These are phyloP conservation scores for Trametes sanguinea DNA, from an alignment of 768 basidiomycete genomes.

Conservation along the genomic window DNA sequence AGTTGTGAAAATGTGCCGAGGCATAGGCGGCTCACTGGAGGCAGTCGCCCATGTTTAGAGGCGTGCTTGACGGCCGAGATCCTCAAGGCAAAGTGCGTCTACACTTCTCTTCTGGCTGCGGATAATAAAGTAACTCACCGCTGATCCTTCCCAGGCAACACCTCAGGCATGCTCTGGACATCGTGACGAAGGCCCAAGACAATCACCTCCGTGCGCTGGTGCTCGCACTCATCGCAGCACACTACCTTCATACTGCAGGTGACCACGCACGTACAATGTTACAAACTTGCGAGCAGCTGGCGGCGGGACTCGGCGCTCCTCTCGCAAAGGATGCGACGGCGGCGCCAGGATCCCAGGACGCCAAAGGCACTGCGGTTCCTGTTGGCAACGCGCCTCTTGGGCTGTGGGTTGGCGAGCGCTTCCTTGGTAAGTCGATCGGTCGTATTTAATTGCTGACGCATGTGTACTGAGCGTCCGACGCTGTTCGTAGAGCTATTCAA, in stretches of 20 bases:
- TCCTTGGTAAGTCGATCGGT: slow-evolving; percentile 50
- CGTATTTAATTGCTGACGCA: not conserved
- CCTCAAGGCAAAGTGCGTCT: slow-evolving; percentile 59
- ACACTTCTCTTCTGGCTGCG: not conserved
- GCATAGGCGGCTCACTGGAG: slow-evolving; percentile 55
- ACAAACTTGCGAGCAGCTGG: slow-evolving; percentile 66
- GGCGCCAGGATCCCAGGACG: slow-evolving; percentile 8
- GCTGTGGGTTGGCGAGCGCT: slow-evolving; percentile 73
- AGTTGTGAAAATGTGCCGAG: slow-evolving; percentile 45
- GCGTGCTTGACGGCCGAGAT: slow-evolving; percentile 55
- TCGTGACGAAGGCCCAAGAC: slow-evolving; percentile 60
- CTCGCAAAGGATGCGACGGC: slow-evolving; percentile 25
- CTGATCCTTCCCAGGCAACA: slow-evolving; percentile 45
- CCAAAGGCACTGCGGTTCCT: slow-evolving; percentile 1
- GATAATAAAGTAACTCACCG: not conserved
- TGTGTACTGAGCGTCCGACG: not conserved
- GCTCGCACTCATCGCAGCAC: slow-evolving; percentile 65
- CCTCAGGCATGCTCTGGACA: slow-evolving; percentile 58
- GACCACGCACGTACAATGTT: slow-evolving; percentile 72
- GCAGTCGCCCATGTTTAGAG: slow-evolving; percentile 57
- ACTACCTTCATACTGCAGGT: slow-evolving; percentile 69
- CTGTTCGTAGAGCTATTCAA: slow-evolving; percentile 55
- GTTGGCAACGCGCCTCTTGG: slow-evolving; percentile 66
- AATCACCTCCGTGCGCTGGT: slow-evolving; percentile 74
- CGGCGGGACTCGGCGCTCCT: slow-evolving; percentile 66